phyloP scores from a whole-genome alignment of 2,329 filamentous ascomycete species.

The Paecilomyces niveus region DNA sequence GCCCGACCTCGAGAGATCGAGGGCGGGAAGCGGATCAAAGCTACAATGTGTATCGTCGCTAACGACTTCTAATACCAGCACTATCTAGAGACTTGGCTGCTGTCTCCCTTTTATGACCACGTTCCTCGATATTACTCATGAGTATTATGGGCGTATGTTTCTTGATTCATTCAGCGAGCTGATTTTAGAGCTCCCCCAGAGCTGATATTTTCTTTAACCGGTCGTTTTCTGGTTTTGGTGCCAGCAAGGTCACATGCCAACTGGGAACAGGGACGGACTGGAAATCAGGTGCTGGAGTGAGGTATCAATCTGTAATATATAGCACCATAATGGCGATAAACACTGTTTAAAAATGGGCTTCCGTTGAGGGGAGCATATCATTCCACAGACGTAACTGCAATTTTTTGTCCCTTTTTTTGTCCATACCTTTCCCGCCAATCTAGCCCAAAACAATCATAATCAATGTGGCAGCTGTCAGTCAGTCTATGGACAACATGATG shows the following conservation, averaged over 20 bases:
- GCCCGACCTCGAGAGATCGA: conserved; percentile 22
- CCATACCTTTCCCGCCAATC: conserved; percentile 5
- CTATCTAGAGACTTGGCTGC: background rate
- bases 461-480: background rate
- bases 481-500: background rate
- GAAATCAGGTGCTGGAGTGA: background rate
- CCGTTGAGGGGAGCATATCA: conserved; percentile 11
- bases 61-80: background rate
- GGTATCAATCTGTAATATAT: background rate
- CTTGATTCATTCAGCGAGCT: too few species aligned
- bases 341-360: background rate
- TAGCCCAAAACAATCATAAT: background rate
- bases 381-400: conserved; percentile 4
- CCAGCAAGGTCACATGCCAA: background rate
- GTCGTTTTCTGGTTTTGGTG: too few species aligned
- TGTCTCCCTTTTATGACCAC: background rate
- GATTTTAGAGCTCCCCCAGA: too few species aligned
- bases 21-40: conserved; percentile 11
- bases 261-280: background rate
- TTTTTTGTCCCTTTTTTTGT: conserved; percentile 8
- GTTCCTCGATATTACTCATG: background rate
- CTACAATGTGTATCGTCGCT: conserved; percentile 17
- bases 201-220: too few species aligned
- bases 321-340: background rate
- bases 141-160: background rate